Evolutionary conservation across 768 basidiomycete species (phyloP), one percentile per base, ranked within the genome.

Genomic region (Lentinula lateritia): DNA sequence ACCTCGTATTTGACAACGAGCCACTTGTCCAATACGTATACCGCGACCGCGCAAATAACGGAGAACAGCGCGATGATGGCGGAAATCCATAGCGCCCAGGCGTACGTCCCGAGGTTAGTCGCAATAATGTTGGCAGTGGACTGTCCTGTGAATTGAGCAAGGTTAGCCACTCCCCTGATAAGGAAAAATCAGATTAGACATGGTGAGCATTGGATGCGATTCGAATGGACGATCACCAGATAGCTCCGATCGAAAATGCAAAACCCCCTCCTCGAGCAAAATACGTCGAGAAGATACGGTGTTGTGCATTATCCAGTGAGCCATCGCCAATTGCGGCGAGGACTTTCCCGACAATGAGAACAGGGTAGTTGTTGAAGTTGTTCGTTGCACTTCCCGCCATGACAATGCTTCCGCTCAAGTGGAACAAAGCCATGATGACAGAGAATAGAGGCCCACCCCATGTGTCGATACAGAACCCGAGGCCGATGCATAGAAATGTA

Each of bases 61-160:
- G 77, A 78, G 65, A 77, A 75, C 23, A 71, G 54, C 34, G 74
- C 70, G 66, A 78, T 75, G 61, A 69, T 66, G 28, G 76, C 66
- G 61, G 74, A 74, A 63, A 77, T 76, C 77, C 77, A 78, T 35
- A 78, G 69, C 9, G 77, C 70, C 75, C 76, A 78, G 4, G 77
- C 68, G 63, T 73, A 78, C 10, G 74, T 74, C 10, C 73, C 73
- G 20, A 76, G 69, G 58, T 76, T 75, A 12, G 52, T 58, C 6
- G 76, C 66, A 64, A 78, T 78, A 32, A 78, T 65, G 63, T 78
- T 78, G 16, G 76, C 77, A 2, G 76, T 77, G 20, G 73, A 72
- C 58, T 77, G 75, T 8, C 77, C 77, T 4, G 73, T 69, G 63
- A 75, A 78, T 61, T 76, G 76, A 13, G 73, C 77, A 34, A 78